Evolutionary conservation across 768 basidiomycete genomes (phyloP).

Genomic region (Lactarius evosmus): DNA sequence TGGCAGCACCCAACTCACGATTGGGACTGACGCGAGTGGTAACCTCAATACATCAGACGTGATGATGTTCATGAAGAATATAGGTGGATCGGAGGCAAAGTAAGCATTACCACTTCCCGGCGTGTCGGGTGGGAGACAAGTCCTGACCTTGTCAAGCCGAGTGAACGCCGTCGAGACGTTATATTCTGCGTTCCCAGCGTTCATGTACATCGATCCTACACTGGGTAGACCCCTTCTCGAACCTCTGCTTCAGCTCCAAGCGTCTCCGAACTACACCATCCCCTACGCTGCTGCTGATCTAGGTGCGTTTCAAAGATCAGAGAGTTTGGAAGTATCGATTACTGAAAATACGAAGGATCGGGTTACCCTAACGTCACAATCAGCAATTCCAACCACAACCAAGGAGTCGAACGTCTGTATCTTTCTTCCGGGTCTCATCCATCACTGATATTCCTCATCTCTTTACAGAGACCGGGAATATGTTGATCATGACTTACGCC

Average conservation of each 20-base stretch:
- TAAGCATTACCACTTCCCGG: constrained; percentile 26
- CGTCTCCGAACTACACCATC: constrained; percentile 20
- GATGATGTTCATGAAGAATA: constrained; percentile 48
- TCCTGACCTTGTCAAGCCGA: constrained; percentile 12
- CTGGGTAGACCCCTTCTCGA: constrained; percentile 38
- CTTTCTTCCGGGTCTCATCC: not conserved
- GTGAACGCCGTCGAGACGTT: constrained; percentile 55
- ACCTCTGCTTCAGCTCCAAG: constrained; percentile 29
- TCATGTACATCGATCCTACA: constrained; percentile 52
- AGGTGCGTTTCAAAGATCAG: constrained; percentile 10
- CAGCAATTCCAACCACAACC: not conserved
- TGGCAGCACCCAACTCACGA: constrained; percentile 53
- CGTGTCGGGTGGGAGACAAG: not conserved
- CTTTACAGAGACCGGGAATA: constrained; percentile 34
- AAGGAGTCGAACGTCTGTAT: constrained; percentile 22
- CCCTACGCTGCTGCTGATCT: constrained; percentile 28
- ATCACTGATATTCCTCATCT: not conserved
- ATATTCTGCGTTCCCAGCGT: constrained; percentile 47
- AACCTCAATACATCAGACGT: constrained; percentile 50
- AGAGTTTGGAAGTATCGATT: not conserved
- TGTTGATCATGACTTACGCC: constrained; percentile 36
- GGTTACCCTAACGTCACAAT: constrained; percentile 11
- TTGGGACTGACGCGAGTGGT: constrained; percentile 46
- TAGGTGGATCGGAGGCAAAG: constrained; percentile 35
- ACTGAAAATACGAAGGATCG: not conserved